A percentile compares a stretch with the other conserved stretches of the same genome.
phyloP scores from a whole-genome alignment of 768 basidiomycete genomes.

The Lactarius vividus region DNA sequence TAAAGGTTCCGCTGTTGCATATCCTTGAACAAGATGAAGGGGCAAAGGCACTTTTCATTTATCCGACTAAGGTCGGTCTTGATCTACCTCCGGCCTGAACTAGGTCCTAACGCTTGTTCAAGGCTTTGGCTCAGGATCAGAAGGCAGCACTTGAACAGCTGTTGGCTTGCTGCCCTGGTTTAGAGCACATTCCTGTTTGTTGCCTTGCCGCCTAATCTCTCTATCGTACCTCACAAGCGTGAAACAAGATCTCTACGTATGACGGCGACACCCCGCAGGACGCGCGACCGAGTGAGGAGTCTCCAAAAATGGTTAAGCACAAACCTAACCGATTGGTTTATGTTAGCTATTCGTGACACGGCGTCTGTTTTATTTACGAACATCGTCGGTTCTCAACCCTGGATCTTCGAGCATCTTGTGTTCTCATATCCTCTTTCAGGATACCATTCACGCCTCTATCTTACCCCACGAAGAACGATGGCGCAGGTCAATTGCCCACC shows the following conservation, averaged over 20 bases:
- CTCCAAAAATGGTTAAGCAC: not conserved
- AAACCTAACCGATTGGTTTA: slow-evolving; percentile 1
- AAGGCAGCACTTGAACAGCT: slow-evolving; percentile 66
- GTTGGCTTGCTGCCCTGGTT: slow-evolving; percentile 53
- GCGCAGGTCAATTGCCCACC: slow-evolving; percentile 51
- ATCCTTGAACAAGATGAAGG: slow-evolving; percentile 58
- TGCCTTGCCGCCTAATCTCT: not conserved
- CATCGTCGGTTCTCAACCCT: slow-evolving; percentile 48
- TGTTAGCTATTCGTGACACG: slow-evolving; percentile 61
- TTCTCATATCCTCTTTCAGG: slow-evolving; percentile 42
- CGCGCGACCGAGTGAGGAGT: slow-evolving; percentile 49
- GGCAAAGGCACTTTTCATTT: slow-evolving; percentile 78
- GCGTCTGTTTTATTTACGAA: slow-evolving; percentile 88
- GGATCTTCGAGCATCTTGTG: slow-evolving; percentile 23
- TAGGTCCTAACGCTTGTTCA: not conserved
- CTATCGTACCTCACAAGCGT: not conserved
- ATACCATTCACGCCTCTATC: slow-evolving; percentile 83
- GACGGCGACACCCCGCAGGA: slow-evolving; percentile 87
- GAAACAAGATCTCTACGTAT: slow-evolving; percentile 63
- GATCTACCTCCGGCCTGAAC: not conserved
- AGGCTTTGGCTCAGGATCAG: slow-evolving; percentile 92
- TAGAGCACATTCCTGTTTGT: slow-evolving; percentile 57
- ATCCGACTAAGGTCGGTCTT: slow-evolving; percentile 73
- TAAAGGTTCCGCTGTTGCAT: slow-evolving; percentile 66
- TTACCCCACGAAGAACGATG: slow-evolving; percentile 82